Evolutionary conservation across 1,284 basidiomycete species (phyloP).

Genomic region (Cerrena zonata): DNA sequence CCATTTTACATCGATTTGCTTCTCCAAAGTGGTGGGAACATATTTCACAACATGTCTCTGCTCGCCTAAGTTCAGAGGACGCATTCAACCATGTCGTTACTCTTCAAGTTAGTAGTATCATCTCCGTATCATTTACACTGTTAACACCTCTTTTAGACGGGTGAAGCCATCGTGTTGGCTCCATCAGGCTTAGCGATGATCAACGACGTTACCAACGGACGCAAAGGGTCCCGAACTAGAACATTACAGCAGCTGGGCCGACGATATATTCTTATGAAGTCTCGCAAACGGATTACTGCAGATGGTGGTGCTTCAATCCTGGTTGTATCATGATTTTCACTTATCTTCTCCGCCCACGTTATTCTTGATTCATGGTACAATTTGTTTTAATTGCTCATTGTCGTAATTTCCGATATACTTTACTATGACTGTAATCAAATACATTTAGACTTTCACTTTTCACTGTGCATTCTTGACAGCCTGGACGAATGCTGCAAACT

Average conservation of each 20-base stretch:
- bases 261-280: conserved; percentile 51
- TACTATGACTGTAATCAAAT: no score
- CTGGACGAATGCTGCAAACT: conserved; percentile 15
- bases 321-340: conserved; percentile 27
- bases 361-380: no score
- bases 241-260: conserved; percentile 43
- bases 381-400: no score
- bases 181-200: conserved; percentile 49
- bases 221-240: conserved; percentile 8
- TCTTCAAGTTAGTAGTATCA: conserved; percentile 43
- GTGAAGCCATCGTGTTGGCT: conserved; percentile 59
- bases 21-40: conserved; percentile 72
- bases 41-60: conserved; percentile 59
- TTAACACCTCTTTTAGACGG: conserved; percentile 39
- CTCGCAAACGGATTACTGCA: conserved; percentile 50
- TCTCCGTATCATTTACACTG: not conserved
- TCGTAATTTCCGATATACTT: no score
- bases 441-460: not conserved
- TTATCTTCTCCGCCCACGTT: not conserved
- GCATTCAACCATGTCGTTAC: conserved; percentile 63
- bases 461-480: conserved; percentile 4
- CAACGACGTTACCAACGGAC: not conserved
- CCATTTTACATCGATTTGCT: conserved; percentile 66
- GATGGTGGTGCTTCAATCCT: conserved; percentile 63
- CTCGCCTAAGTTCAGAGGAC: conserved; percentile 49